Percentiles rank a stretch among this genome's conserved stretches.
Conservation (phyloP, 2,329 filamentous ascomycete species). For the Monosporascus cannonballus region DNA sequence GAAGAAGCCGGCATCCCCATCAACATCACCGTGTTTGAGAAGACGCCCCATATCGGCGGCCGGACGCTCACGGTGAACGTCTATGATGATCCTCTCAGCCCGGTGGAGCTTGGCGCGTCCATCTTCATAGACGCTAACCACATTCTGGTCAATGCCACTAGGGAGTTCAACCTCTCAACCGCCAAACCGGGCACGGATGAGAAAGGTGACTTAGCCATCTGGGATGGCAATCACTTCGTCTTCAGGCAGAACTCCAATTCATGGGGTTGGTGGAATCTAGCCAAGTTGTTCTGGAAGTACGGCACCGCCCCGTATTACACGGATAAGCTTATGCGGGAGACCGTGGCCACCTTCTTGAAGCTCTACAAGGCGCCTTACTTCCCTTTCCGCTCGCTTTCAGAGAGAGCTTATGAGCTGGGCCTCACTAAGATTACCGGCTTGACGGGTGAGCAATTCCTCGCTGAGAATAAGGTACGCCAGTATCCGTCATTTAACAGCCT, state of each 20-base stretch:
- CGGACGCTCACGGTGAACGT: constrained; percentile 79
- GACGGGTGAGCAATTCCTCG: constrained; percentile 69
- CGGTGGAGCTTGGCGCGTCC: constrained; percentile 82
- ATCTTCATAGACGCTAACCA: constrained; percentile 85
- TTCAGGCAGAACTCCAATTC: constrained; percentile 54
- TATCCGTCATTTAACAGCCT: not conserved
- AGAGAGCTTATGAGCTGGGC: constrained; percentile 60
- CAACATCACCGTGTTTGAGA: constrained; percentile 86
- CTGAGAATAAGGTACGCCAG: constrained; percentile 48
- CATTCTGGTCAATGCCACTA: constrained; percentile 70
- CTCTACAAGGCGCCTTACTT: constrained; percentile 80
- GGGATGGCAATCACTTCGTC: constrained; percentile 74
- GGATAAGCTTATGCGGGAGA: constrained; percentile 63
- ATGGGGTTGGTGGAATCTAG: constrained; percentile 72
- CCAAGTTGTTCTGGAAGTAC: constrained; percentile 79
- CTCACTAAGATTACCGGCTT: constrained; percentile 59
- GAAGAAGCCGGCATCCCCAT: constrained; percentile 51
- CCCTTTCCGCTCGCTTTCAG: constrained; percentile 72
- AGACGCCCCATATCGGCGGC: constrained; percentile 70
- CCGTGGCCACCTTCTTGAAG: constrained; percentile 66
- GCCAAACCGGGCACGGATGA: constrained; percentile 39
- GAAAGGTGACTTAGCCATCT: constrained; percentile 64
- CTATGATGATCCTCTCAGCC: constrained; percentile 59
- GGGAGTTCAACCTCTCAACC: constrained; percentile 62
- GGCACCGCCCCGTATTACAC: constrained; percentile 71